Evolutionary conservation across 2,329 filamentous ascomycete genomes (phyloP).

Genomic region (Graphilbum ipis-grandicollis): DNA sequence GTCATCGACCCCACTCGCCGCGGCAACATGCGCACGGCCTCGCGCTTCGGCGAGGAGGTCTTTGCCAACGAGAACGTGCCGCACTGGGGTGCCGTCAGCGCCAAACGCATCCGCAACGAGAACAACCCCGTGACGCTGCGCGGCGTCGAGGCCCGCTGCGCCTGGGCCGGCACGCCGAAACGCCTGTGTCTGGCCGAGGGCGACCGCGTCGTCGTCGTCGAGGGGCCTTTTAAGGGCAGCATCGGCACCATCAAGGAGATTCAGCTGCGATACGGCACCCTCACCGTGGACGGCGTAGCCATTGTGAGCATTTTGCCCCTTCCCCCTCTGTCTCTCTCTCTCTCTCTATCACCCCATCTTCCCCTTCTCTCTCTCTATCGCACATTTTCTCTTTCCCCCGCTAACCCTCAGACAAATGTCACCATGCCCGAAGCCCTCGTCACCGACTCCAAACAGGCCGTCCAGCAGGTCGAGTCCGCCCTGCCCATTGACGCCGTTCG

Average conservation of each 20-base stretch:
- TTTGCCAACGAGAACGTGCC: slow-evolving; percentile 6
- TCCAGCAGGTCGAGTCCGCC: slow-evolving; percentile 31
- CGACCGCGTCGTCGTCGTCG: slow-evolving; percentile 69
- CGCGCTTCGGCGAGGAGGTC: slow-evolving; percentile 6
- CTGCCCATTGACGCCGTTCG: slow-evolving; percentile 57
- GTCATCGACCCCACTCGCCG: slow-evolving; percentile 6
- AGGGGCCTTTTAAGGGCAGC: slow-evolving; percentile 65
- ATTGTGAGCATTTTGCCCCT: slow-evolving; percentile 32
- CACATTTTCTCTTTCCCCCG: background rate
- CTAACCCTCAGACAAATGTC: slow-evolving; percentile 18
- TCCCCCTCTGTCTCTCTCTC: background rate
- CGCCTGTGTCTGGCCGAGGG: slow-evolving; percentile 46
- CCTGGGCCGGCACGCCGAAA: slow-evolving; percentile 36
- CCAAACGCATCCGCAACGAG: slow-evolving; percentile 6
- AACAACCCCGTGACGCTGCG: slow-evolving; percentile 7
- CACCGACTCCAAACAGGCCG: slow-evolving; percentile 17
- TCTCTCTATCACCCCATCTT: background rate
- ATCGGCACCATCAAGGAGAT: slow-evolving; percentile 56
- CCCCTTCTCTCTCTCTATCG: background rate
- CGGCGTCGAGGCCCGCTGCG: slow-evolving; percentile 24
- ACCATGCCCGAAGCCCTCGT: slow-evolving; percentile 21
- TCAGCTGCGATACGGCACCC: slow-evolving; percentile 32
- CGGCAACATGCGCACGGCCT: slow-evolving; percentile 2
- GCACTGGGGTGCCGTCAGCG: slow-evolving; percentile 9
- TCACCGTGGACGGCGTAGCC: slow-evolving; percentile 45